Percentiles rank a stretch among this genome's conserved stretches.
phyloP scores from a whole-genome alignment of 2,329 filamentous ascomycete genomes.

The Akanthomyces dipterigenus region DNA sequence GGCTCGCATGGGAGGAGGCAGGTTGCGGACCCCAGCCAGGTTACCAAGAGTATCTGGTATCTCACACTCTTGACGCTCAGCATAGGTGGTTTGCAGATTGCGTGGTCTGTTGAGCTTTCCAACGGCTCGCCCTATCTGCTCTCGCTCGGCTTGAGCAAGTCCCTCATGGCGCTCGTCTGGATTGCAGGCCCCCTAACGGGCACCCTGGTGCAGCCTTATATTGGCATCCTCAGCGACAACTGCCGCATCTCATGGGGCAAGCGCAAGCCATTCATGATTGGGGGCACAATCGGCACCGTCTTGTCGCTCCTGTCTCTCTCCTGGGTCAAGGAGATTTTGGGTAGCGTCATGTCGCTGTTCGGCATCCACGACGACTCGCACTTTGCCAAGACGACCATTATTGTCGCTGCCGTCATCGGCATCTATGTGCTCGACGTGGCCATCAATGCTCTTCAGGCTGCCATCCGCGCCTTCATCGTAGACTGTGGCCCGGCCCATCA shows the following conservation, averaged over 20 bases:
- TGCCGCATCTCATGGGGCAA: slow-evolving; percentile 70
- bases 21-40: slow-evolving; percentile 41
- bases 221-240: slow-evolving; percentile 75
- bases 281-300: slow-evolving; percentile 60
- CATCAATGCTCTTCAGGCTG: slow-evolving; percentile 95
- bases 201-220: slow-evolving; percentile 72
- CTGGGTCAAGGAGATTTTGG: slow-evolving; percentile 68
- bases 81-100: slow-evolving; percentile 84
- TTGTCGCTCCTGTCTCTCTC: slow-evolving; percentile 62
- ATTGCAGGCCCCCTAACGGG: slow-evolving; percentile 75
- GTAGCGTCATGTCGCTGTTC: slow-evolving; percentile 60
- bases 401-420: slow-evolving; percentile 74
- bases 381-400: slow-evolving; percentile 58
- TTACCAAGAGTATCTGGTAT: slow-evolving; percentile 78
- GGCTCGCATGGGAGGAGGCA: slow-evolving; percentile 13
- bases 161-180: slow-evolving; percentile 77
- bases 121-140: slow-evolving; percentile 83
- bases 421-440: slow-evolving; percentile 90
- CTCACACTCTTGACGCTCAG: slow-evolving; percentile 78
- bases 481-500: slow-evolving; percentile 90
- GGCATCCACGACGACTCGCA: slow-evolving; percentile 60
- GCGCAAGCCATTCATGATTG: slow-evolving; percentile 75
- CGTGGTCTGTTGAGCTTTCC: slow-evolving; percentile 91
- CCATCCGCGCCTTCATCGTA: slow-evolving; percentile 85
- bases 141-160: slow-evolving; percentile 76